Evolutionary conservation across 2,329 filamentous ascomycete species (phyloP).

Genomic region (Lasiodiplodia gonubiensis): DNA sequence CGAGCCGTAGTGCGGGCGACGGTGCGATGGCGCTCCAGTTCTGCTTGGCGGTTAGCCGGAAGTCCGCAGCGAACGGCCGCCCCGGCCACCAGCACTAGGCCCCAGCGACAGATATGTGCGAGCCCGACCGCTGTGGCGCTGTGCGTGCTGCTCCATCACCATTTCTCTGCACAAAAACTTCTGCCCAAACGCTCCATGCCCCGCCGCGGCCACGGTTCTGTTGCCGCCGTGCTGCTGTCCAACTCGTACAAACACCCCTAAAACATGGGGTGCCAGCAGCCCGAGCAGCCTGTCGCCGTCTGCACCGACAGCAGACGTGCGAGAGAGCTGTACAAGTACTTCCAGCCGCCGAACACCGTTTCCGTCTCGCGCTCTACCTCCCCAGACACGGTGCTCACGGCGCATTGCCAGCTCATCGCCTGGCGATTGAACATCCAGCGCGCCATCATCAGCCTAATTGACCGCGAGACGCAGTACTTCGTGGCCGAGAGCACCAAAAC

Average conservation of each 20-base stretch:
- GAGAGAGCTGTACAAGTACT: slow-evolving; percentile 41
- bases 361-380: slow-evolving; percentile 7
- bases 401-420: slow-evolving; percentile 45
- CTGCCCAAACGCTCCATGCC: slow-evolving; percentile 2
- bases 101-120: slow-evolving; percentile 14
- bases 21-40: background rate
- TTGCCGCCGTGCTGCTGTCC: background rate
- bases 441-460: slow-evolving; percentile 53
- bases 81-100: background rate
- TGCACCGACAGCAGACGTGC: slow-evolving; percentile 31
- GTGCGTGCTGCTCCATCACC: slow-evolving; percentile 1
- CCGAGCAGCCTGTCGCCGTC: background rate
- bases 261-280: slow-evolving; percentile 7
- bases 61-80: slow-evolving; percentile 7
- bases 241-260: slow-evolving; percentile 3
- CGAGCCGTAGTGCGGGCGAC: slow-evolving; percentile 8
- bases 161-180: background rate
- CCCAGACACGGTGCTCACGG: slow-evolving; percentile 42
- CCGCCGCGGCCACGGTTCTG: slow-evolving; percentile 1
- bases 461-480: slow-evolving; percentile 56
- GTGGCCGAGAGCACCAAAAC: slow-evolving; percentile 58
- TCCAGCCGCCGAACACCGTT: slow-evolving; percentile 31
- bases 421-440: slow-evolving; percentile 44
- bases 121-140: slow-evolving; percentile 14
- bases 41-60: slow-evolving; percentile 11